Base-by-base conservation (phyloP, 306 rosid genomes). In the Echinosophora koreensis region DNA sequence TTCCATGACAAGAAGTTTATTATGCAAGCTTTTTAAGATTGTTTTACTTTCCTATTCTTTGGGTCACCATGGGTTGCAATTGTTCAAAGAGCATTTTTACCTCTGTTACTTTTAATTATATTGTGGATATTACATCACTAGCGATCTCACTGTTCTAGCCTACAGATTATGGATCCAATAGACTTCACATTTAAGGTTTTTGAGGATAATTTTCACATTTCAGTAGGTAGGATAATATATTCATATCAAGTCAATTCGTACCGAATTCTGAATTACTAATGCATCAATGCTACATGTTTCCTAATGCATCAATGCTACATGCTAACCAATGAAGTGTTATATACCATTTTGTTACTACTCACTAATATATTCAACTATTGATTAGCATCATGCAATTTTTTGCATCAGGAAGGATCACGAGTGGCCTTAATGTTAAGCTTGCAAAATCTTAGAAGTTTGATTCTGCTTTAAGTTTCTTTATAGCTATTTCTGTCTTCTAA, bases 401-500 rank as follows among this genome's bases (percentile, higher is more conserved):
- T 54, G 60, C n/a, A 56, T 18, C 60, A 46, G 50, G 57, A 6
- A 46, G 47, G 38, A 11, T 60, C 22, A 14, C 15, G 28, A 34
- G 55, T 55, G 38, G 67, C 37, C 52, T 61, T 66, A 44, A 65
- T 60, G 16, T 59, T 65, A 66, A 62, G 62, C 46, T 64, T 12
- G 32, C 55, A 39, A 46, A 28, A 22, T 10, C 58, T n/a, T 49
- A n/a, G 5, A 52, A 49, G 22, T 80, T 66, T 74, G 55, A 58
- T 34, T 69, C 62, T 71, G 61, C 32, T 47, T 51, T 55, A 55
- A 37, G 62, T 54, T 55, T 64, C 47, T 69, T 81, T 51, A 17
- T 83, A 12, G 34, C 34, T 74, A 59, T 66, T 57, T 65, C 1
- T 30, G 8, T 78, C 55, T 35, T 81, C 58, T 49, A 73, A 46